Conservation (phyloP, 495 filamentous ascomycete genomes). For the Penicilliopsis zonata region DNA sequence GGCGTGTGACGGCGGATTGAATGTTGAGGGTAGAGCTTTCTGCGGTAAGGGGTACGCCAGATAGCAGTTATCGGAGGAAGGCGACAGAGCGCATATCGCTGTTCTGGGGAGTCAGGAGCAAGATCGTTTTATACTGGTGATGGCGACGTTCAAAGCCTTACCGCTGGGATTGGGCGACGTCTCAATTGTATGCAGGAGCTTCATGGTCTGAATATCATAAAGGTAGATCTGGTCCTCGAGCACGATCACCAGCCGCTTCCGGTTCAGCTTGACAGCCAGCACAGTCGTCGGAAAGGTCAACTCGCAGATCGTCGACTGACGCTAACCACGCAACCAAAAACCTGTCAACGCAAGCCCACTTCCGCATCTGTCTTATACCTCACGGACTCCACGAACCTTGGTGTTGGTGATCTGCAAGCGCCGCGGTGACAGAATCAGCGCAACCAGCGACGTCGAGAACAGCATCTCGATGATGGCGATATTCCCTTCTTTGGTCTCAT, state of each 20-base stretch:
- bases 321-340: constrained; percentile 34
- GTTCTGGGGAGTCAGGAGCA: no score
- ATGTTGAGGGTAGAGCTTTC: constrained; percentile 52
- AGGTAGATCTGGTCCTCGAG: constrained; percentile 93
- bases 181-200: constrained; percentile 74
- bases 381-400: constrained; percentile 49
- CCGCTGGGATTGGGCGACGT: constrained; percentile 85
- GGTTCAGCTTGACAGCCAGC: constrained; percentile 82
- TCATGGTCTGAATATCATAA: constrained; percentile 98
- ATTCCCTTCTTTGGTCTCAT: constrained; percentile 84
- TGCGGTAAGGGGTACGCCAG: constrained; percentile 87
- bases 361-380: constrained; percentile 1
- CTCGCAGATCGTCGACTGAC: constrained; percentile 94
- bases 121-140: no score
- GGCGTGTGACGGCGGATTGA: constrained; percentile 66
- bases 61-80: constrained; percentile 90
- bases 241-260: constrained; percentile 85
- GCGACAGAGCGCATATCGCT: constrained; percentile 87
- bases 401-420: constrained; percentile 93
- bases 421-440: constrained; percentile 77
- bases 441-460: constrained; percentile 96
- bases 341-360: not conserved
- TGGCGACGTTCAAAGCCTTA: constrained; percentile 17
- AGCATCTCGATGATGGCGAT: constrained; percentile 96
- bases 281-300: constrained; percentile 94